Evolutionary conservation across 345 rosid genomes (phyloP).

Genomic region (Pistacia integerrima): DNA sequence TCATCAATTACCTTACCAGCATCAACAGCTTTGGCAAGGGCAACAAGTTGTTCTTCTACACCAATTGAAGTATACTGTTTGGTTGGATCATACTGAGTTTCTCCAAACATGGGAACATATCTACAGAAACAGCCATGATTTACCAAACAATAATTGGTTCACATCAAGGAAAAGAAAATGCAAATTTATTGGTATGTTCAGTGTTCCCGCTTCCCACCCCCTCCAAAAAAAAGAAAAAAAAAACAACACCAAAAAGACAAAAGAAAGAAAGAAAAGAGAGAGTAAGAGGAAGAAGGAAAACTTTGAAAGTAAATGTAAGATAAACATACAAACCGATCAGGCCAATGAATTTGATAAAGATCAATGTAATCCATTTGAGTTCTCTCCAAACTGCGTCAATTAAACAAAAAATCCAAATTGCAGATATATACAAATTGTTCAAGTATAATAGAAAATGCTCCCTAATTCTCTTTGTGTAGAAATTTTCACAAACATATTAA

Average conservation of each 20-base stretch:
- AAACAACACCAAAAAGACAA: background rate
- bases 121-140: conserved; percentile 27
- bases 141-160: background rate
- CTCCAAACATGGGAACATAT: conserved; percentile 70
- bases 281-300: too few relatives aligned
- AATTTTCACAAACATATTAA: background rate
- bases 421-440: background rate
- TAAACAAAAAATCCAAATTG: conserved; percentile 11
- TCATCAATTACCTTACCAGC: conserved; percentile 50
- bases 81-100: conserved; percentile 49
- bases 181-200: background rate
- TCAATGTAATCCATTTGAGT: conserved; percentile 57
- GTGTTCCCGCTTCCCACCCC: background rate
- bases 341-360: conserved; percentile 71
- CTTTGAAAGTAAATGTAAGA: conserved; percentile 1
- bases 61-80: conserved; percentile 42
- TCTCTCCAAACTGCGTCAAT: conserved; percentile 45
- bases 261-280: too few relatives aligned
- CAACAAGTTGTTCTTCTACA: conserved; percentile 62
- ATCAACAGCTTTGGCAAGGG: conserved; percentile 52
- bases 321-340: conserved; percentile 71
- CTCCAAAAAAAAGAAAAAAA: background rate
- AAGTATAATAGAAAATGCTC: background rate
- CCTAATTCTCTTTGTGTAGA: background rate
- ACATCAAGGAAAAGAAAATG: background rate